Conservation (phyloP, 73 alveolate genomes). For the Effrenium voratum region DNA sequence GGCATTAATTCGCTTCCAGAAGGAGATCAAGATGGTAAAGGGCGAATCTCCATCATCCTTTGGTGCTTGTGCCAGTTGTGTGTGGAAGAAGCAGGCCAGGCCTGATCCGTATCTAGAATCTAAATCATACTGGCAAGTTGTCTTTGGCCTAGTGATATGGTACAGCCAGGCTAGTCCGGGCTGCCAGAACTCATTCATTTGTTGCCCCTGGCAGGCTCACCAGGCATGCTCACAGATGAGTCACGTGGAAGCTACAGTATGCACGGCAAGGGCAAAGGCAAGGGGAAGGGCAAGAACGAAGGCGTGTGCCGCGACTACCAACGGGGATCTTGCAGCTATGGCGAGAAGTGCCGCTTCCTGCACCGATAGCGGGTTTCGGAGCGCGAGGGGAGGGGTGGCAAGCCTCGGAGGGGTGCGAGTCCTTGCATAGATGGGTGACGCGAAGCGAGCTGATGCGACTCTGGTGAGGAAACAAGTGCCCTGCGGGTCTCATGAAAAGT, state of each 20-base stretch:
- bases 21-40: slow-evolving; percentile 90
- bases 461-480: too few relatives aligned
- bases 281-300: slow-evolving; percentile 79
- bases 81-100: slow-evolving; percentile 75
- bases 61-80: slow-evolving; percentile 86
- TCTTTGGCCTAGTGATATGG: too few relatives aligned
- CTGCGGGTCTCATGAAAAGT: too few relatives aligned
- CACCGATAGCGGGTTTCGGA: slow-evolving; percentile 45
- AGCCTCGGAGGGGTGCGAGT: slow-evolving; percentile 58
- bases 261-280: slow-evolving; percentile 92
- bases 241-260: slow-evolving; percentile 85
- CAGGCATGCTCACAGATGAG: slow-evolving; percentile 91
- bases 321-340: slow-evolving; percentile 87
- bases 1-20: slow-evolving; percentile 93
- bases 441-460: too few relatives aligned
- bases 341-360: slow-evolving; percentile 79
- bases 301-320: slow-evolving; percentile 92
- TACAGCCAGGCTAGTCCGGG: too few relatives aligned
- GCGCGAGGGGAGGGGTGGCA: slow-evolving; percentile 23
- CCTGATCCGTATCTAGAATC: too few relatives aligned
- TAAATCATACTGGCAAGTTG: too few relatives aligned
- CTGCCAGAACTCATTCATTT: too few relatives aligned
- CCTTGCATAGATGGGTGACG: too few relatives aligned
- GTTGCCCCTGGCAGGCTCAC: too few relatives aligned
- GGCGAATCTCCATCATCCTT: slow-evolving; percentile 91